Percentiles rank a stretch among this genome's conserved stretches.
phyloP scores from a whole-genome alignment of 768 basidiomycete genomes.

The Auricularia sp. region DNA sequence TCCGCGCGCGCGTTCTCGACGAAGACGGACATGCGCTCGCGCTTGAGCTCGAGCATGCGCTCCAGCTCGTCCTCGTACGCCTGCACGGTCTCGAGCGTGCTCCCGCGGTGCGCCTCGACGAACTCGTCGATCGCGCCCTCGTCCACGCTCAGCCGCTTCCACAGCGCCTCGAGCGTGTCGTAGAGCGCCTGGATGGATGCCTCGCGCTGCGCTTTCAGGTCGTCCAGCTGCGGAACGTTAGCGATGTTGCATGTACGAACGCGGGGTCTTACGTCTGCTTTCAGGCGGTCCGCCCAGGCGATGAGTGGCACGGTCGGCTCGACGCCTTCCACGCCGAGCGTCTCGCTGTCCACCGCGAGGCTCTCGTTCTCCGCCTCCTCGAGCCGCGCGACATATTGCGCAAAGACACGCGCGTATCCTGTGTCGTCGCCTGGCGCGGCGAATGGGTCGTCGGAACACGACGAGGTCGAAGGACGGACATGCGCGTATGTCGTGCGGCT shows the following conservation, averaged over 20 bases:
- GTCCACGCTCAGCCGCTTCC: slow-evolving; percentile 73
- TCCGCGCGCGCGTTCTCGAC: slow-evolving; percentile 72
- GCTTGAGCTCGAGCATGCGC: slow-evolving; percentile 80
- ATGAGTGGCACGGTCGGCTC: slow-evolving; percentile 72
- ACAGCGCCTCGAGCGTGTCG: slow-evolving; percentile 84
- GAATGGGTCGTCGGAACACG: slow-evolving; percentile 5
- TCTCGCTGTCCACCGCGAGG: slow-evolving; percentile 26
- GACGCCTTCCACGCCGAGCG: slow-evolving; percentile 58
- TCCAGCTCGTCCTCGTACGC: slow-evolving; percentile 87
- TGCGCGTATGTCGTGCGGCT: no score
- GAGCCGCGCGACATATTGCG: slow-evolving; percentile 49
- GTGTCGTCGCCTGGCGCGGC: slow-evolving; percentile 6
- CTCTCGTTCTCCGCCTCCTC: slow-evolving; percentile 48
- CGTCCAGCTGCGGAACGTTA: slow-evolving; percentile 37
- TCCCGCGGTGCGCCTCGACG: slow-evolving; percentile 73
- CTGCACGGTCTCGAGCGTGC: slow-evolving; percentile 61
- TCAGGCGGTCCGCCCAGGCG: slow-evolving; percentile 53
- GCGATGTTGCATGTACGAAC: neutral
- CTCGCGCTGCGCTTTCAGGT: slow-evolving; percentile 66
- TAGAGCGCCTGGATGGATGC: slow-evolving; percentile 86
- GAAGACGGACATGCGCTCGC: slow-evolving; percentile 79
- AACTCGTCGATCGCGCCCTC: slow-evolving; percentile 86
- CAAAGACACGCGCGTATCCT: slow-evolving; percentile 50
- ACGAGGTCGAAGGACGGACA: no score
- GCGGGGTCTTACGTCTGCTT: slow-evolving; percentile 24